Conservation (phyloP, 2,329 filamentous ascomycete species). For the Blumeriella jaapii region DNA sequence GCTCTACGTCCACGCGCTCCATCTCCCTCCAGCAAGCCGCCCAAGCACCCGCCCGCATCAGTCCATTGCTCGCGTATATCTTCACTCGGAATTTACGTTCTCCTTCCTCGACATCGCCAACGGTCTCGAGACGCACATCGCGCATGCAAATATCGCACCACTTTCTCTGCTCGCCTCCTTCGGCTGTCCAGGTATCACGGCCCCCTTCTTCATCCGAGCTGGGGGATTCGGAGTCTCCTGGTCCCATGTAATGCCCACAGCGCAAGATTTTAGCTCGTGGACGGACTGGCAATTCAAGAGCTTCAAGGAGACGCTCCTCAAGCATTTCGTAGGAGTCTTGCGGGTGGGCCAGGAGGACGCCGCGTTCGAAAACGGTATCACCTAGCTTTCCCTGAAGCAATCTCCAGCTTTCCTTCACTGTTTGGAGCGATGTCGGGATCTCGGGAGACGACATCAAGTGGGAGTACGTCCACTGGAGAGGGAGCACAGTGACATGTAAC, state of each 20-base stretch:
- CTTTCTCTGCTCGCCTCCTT: conserved; percentile 10
- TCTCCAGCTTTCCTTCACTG: conserved; percentile 51
- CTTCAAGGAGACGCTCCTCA: conserved; percentile 66
- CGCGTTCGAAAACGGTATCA: conserved; percentile 62
- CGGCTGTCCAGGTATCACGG: conserved; percentile 9
- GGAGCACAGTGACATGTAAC: conserved; percentile 66
- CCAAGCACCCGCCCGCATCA: conserved; percentile 90
- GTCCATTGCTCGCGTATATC: conserved; percentile 86
- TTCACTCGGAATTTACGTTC: conserved; percentile 60
- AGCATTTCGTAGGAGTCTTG: conserved; percentile 70
- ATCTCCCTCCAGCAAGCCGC: conserved; percentile 91
- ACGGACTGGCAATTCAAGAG: conserved; percentile 55
- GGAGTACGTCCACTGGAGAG: conserved; percentile 54
- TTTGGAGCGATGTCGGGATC: conserved; percentile 36
- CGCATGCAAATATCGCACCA: conserved; percentile 27
- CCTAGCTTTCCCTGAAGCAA: conserved; percentile 58
- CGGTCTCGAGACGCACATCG: conserved; percentile 24
- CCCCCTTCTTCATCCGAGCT: conserved; percentile 23
- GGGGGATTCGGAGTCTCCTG: conserved; percentile 25
- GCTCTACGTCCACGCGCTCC: conserved; percentile 94
- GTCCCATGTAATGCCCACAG: conserved; percentile 65
- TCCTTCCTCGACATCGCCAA: conserved; percentile 12
- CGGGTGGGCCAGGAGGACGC: conserved; percentile 65
- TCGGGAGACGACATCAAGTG: conserved; percentile 37
- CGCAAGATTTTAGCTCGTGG: conserved; percentile 58